Evolutionary conservation across 2,329 filamentous ascomycete genomes (phyloP).

Genomic region (Diaporthe batatas): DNA sequence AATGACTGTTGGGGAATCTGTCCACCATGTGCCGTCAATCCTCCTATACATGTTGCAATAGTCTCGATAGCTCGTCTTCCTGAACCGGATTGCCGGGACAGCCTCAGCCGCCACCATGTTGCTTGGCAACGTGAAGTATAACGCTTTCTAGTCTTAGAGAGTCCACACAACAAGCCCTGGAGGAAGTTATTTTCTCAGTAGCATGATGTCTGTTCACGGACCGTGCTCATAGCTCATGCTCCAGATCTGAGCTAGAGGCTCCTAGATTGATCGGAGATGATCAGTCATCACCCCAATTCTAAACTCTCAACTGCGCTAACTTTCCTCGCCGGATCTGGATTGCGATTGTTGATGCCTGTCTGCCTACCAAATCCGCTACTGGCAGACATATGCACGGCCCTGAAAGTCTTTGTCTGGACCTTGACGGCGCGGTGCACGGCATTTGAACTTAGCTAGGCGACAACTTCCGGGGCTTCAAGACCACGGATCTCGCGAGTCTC

Average conservation of each 20-base stretch:
- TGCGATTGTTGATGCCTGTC: neutral
- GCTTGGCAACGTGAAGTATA: neutral
- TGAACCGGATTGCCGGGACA: neutral
- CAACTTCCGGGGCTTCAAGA: neutral
- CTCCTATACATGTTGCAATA: too few relatives aligned
- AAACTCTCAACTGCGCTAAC: neutral
- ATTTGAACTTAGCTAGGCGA: neutral
- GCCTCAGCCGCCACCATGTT: neutral
- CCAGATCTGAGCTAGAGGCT: neutral
- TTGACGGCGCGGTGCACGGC: conserved; percentile 19
- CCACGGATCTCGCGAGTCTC: neutral
- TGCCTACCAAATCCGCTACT: neutral
- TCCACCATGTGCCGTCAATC: too few relatives aligned
- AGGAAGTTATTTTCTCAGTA: neutral
- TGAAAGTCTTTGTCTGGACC: conserved; percentile 20
- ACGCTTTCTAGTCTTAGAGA: neutral
- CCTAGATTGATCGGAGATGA: neutral
- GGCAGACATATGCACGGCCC: conserved; percentile 21
- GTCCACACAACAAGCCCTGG: too few relatives aligned
- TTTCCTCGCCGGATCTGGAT: conserved; percentile 9
- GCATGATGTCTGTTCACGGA: neutral
- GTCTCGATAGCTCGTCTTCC: neutral
- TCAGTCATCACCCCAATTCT: neutral
- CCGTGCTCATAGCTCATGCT: neutral
- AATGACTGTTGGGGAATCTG: too few relatives aligned